A percentile compares a stretch with the other conserved stretches of the same genome.
Evolutionary conservation across 73 alveolate genomes (phyloP).

Genomic region (Stentor coeruleus): DNA sequence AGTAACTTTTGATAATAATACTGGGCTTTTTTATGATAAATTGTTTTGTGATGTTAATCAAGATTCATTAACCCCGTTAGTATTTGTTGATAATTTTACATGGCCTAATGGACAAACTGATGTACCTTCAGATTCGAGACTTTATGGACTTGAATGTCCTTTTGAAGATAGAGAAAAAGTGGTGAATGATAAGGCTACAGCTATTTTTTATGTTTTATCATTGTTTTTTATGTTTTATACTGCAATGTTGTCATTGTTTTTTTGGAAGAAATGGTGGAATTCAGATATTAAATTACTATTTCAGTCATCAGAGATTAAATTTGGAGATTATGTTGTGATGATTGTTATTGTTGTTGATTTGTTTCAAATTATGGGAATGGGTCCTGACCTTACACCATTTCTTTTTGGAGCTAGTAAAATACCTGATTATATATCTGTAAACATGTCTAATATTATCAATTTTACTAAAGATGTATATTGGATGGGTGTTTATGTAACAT

Average conservation of each 20-base stretch:
- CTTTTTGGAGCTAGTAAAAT: background rate
- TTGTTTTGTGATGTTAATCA: background rate
- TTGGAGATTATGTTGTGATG: conserved; percentile 1
- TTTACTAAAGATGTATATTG: background rate
- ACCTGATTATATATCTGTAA: background rate
- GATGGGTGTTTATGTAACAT: conserved; percentile 4
- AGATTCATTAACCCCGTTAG: background rate
- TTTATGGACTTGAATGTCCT: background rate
- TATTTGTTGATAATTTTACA: background rate
- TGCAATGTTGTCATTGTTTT: background rate
- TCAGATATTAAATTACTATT: too few relatives aligned
- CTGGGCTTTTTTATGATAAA: background rate
- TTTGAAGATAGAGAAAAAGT: background rate
- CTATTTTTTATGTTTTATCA: too few relatives aligned
- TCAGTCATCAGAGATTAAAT: background rate
- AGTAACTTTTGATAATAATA: too few relatives aligned
- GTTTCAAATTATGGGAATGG: background rate
- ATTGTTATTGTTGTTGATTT: background rate
- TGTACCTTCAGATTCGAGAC: background rate
- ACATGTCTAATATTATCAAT: conserved; percentile 4
- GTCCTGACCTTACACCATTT: conserved; percentile 4
- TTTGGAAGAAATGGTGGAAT: conserved; percentile 1
- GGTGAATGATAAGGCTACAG: background rate
- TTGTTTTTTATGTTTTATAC: background rate
- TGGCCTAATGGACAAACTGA: background rate